Base-by-base conservation (phyloP, 306 rosid genomes). In the Ormosia emarginata region DNA sequence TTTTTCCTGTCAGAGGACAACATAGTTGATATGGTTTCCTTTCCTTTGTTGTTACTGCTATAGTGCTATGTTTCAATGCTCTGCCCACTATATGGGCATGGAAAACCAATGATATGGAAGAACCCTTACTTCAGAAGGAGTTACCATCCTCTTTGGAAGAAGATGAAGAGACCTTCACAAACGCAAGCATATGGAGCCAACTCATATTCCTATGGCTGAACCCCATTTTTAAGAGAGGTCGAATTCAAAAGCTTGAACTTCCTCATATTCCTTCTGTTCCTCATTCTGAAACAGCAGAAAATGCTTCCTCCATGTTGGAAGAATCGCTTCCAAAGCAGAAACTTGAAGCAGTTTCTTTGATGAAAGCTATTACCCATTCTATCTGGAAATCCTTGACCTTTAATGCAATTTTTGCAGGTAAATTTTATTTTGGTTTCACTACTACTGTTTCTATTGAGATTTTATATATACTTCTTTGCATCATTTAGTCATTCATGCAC, bases 391-490 rank as follows among this genome's bases (percentile, higher is more conserved):
- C 97, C 34, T 81, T 94, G 71, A 86, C 87, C 69, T 36, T 81
- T 47, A 94, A 93, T 83, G 98, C 95, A 68, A 64, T 87, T 67
- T 91, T 90, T 86, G 97, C 98, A 71, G 98, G 98, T 92, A 80
- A 34, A 8, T 18, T 50, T 37, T 36, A 34, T 34, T 34, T 2
- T 34, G 37, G 37, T 67, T 24, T 33, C 34, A 34, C 58, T 10
- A 3, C 46, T 58, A 14, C 68, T 36, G 30, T 67, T 58, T 11
- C 55, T 11, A 4, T 82, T 24, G 4, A 2, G 9, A 43, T 43
- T 43, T 43, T 7, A 53, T 65, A 17, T 39, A 18, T 43, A 1
- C 5, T 24, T 78, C 47, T 24, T 5, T 8, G 34, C 61, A 24
- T 24, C 47, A 41, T 39, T 82, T 44, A 41, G 29, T 85, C 24